phyloP scores from a whole-genome alignment of 805 yeast genomes.

The Yarrowia porcina region DNA sequence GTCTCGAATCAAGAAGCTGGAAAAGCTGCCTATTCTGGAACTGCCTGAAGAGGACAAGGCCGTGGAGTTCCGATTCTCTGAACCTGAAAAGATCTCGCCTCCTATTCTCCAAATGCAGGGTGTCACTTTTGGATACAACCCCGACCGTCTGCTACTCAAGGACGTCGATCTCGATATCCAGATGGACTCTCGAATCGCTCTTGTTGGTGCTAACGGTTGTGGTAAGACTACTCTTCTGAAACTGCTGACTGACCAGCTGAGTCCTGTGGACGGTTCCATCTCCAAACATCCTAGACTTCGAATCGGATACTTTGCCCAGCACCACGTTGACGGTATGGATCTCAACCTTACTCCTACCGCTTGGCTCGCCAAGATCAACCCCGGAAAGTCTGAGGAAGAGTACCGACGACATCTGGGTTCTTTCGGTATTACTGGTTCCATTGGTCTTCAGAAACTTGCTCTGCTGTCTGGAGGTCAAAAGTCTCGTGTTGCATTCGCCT shows the following conservation, averaged over 20 bases:
- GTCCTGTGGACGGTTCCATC: constrained; percentile 75
- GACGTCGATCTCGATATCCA: constrained; percentile 87
- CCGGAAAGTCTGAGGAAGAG: constrained; percentile 94
- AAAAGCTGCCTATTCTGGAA: constrained; percentile 86
- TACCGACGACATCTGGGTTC: constrained; percentile 95
- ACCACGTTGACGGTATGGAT: constrained; percentile 98
- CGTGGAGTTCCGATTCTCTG: constrained; percentile 87
- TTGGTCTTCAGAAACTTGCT: constrained; percentile 87
- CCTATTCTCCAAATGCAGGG: constrained; percentile 86
- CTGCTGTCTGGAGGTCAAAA: constrained; percentile 96
- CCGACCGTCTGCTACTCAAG: constrained; percentile 58
- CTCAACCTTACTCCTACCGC: constrained; percentile 77
- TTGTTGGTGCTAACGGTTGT: constrained; percentile 98
- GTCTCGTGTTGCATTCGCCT: constrained; percentile 97
- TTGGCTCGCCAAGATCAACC: constrained; percentile 87
- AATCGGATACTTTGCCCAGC: constrained; percentile 97
- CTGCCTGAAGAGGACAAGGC: constrained; percentile 91
- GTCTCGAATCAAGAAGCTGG: constrained; percentile 94
- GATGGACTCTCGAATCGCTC: constrained; percentile 90
- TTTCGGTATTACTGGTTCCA: constrained; percentile 92
- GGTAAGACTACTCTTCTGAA: constrained; percentile 96
- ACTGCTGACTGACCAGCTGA: constrained; percentile 70
- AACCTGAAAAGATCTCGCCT: constrained; percentile 87
- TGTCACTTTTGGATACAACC: constrained; percentile 80
- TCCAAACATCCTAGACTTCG: constrained; percentile 80